Evolutionary conservation across 2,329 filamentous ascomycete species (phyloP), one percentile per base, ranked within the genome.

Genomic region (Aspergillus awamori): DNA sequence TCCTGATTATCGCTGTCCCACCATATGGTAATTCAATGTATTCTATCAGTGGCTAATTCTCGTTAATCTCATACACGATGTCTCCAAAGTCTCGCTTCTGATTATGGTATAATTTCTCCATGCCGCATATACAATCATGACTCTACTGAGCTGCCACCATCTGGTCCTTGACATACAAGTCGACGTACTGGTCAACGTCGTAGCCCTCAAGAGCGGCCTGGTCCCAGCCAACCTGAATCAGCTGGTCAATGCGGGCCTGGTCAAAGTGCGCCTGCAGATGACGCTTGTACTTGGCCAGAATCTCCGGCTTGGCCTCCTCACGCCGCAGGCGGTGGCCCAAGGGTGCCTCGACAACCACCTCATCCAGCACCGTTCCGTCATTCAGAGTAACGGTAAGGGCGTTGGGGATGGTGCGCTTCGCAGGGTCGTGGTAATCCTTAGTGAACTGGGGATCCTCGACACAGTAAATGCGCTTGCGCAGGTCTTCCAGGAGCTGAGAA

Each of bases 271-370:
- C 91, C 71, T 85, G 86, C 55, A 98, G 82, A 80, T 99, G 95
- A 76, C 91, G 89, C 88, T 93, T 90, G 84, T 92, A 99, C 85
- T 99, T 99, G 78, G 87, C 88, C 70, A 98, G 82, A 70, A 99
- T 97, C 80, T 96, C 91, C 61, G 95, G 95, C 87, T 98, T 98
- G 70, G 95, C 95, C 86, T 99, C 95, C 72, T 97, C 93, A 72
- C 94, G 88, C 67, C 95, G 86, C 74, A 95, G 84, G 67, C 90
- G 89, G 84, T 99, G 95, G 71, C 95, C 95, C 43, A 99, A 87
- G 60, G 95, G 95, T 61, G 95, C 94, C 83, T 97, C 93, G 58
- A 99, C 91, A 53, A 91, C 90, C 62, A 96, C 88, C 82, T 99
- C 95, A 22, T 94, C 89, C 38, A 98, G 84, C 8, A 95, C 85